phyloP scores from a whole-genome alignment of 2,329 filamentous ascomycete species.

The Parasarocladium wereldwijsianum region DNA sequence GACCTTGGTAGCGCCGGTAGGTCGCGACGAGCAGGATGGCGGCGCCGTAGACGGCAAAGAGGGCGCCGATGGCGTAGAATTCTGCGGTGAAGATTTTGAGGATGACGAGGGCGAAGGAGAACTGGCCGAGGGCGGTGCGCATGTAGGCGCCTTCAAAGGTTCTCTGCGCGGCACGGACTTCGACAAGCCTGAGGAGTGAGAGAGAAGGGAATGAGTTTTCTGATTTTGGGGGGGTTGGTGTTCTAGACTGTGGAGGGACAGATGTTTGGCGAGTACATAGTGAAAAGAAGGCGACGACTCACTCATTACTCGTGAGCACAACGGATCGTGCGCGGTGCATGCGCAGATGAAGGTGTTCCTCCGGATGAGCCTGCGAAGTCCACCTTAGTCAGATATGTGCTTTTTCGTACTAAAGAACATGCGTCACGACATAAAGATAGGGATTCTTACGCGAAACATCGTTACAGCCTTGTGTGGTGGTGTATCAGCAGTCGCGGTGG shows the following conservation, averaged over 20 bases:
- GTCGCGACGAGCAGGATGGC: slow-evolving; percentile 71
- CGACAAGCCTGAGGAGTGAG: slow-evolving; percentile 48
- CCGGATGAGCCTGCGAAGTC: slow-evolving; percentile 46
- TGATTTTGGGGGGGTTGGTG: no score
- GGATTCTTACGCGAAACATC: no score
- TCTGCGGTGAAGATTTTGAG: slow-evolving; percentile 87
- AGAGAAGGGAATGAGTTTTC: no score
- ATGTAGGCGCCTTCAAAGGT: slow-evolving; percentile 97
- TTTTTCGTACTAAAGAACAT: no score
- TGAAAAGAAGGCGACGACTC: slow-evolving; percentile 11
- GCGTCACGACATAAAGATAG: no score
- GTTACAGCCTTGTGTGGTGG: no score
- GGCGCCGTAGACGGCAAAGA: slow-evolving; percentile 84
- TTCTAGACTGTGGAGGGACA: neutral
- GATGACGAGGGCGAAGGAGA: slow-evolving; percentile 87
- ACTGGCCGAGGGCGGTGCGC: slow-evolving; percentile 84
- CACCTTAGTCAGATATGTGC: no score
- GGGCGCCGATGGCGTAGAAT: slow-evolving; percentile 92
- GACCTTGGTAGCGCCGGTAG: slow-evolving; percentile 81
- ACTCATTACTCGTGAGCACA: slow-evolving; percentile 61
- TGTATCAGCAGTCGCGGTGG: no score
- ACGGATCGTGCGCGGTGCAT: slow-evolving; percentile 70
- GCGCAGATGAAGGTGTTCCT: slow-evolving; percentile 61
- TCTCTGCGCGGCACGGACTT: slow-evolving; percentile 85
- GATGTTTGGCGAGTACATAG: neutral